Evolutionary conservation across 2,329 filamentous ascomycete species (phyloP), one percentile per base, ranked within the genome.

Genomic region (Mollisia scopiformis): DNA sequence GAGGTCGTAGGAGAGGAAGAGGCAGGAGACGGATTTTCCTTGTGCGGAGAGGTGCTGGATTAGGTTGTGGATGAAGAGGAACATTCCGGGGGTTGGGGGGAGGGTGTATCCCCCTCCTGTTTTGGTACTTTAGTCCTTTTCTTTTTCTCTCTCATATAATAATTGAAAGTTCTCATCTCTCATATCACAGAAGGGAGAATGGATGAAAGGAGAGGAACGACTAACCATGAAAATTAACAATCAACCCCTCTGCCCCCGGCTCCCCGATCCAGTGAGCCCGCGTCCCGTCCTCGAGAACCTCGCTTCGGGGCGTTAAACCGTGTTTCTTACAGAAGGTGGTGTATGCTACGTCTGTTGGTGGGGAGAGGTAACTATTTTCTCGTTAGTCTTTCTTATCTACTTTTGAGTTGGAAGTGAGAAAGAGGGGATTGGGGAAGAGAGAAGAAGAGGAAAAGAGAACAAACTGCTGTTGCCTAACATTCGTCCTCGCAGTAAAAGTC

Each of bases 1-100:
- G n/a, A 88, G 78, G 27, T 73, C 69, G 72, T 89, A 89, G 39
- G 80, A 80, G n/a, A 86, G 76, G 25, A 84, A 72, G 52, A 87
- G 78, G 51, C 82, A 72, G 19, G 82, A 77, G 30, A 84, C 73
- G 31, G 76, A 75, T 55, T 82, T 78, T 43, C 77, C 79, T 28
- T 69, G 65, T 8, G 72, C 71, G n/a, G 73, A 69, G 21, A 82
- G 55, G 10, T 14, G 11, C 13, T 65, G 60, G 4, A 68, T 50
- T 30, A 68, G 30, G 46, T 61, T 61, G 55, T 66, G 67, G 59
- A 70, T 63, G 50, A 69, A 85, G 19, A 78, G 71, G 57, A 84
- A 75, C 68, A 85, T 81, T 43, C 75, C 79, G 6, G 76, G 64
- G 6, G 72, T 73, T 7, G 77, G 78, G 2, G 84, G 77, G 7